A percentile compares a stretch with the other conserved stretches of the same genome.
Conservation (phyloP, 2,329 filamentous ascomycete genomes). For the Albophoma yamanashiensis region DNA sequence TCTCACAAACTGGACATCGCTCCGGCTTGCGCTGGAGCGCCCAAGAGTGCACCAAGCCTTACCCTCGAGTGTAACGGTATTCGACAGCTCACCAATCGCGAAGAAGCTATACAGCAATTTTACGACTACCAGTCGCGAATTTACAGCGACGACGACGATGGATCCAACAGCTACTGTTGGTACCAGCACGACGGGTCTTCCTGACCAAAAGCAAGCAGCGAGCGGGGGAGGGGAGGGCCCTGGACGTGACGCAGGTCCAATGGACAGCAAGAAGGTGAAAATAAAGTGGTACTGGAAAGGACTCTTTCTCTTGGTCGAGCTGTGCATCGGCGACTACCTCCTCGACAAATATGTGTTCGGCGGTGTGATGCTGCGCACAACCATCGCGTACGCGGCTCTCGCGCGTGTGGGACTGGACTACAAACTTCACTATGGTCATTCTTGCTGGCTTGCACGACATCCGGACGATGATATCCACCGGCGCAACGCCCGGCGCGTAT, state of each 20-base stretch:
- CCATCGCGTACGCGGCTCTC: constrained; percentile 3
- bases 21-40: not conserved
- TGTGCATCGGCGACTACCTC: not conserved
- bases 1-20: not conserved
- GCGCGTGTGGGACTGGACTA: constrained; percentile 49
- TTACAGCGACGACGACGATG: not conserved
- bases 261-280: not conserved
- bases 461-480: constrained; percentile 40
- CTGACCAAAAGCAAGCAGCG: not conserved
- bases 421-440: constrained; percentile 58
- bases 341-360: constrained; percentile 7
- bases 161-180: not conserved
- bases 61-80: too few relatives aligned
- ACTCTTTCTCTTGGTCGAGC: not conserved
- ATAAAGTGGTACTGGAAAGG: not conserved
- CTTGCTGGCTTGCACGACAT: constrained; percentile 13
- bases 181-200: not conserved
- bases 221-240: not conserved
- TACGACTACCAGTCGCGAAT: not conserved
- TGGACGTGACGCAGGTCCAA: not conserved
- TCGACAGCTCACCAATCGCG: not conserved
- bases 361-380: constrained; percentile 4
- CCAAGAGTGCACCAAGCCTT: not conserved
- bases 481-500: constrained; percentile 52
- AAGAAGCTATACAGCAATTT: not conserved